Conservation (phyloP, 2,329 filamentous ascomycete genomes). For the Neofusicoccum kwambonambiense region DNA sequence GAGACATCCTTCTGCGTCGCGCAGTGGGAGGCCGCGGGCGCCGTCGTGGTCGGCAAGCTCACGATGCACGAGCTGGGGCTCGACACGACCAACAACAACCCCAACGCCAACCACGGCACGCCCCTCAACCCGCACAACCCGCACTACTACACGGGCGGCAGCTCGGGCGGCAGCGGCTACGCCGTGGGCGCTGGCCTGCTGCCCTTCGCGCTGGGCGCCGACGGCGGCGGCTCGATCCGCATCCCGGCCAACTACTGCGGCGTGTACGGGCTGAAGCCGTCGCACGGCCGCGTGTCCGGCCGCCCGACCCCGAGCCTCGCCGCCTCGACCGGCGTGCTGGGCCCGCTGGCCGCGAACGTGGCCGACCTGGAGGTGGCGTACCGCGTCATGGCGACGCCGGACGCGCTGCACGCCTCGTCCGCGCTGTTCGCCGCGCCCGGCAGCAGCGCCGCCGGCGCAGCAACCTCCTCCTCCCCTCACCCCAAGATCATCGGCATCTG, state of each 20-base stretch:
- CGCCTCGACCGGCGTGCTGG: conserved; percentile 64
- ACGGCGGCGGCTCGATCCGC: conserved; percentile 73
- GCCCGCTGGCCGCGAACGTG: conserved; percentile 74
- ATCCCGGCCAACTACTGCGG: conserved; percentile 76
- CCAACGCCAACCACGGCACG: conserved; percentile 73
- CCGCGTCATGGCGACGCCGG: conserved; percentile 71
- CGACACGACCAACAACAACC: conserved; percentile 72
- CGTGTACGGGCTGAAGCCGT: conserved; percentile 77
- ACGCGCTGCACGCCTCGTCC: conserved; percentile 62
- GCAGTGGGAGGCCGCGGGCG: conserved; percentile 72
- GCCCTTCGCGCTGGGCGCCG: conserved; percentile 69
- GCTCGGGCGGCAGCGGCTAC: conserved; percentile 74
- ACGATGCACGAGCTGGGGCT: conserved; percentile 68
- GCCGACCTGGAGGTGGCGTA: conserved; percentile 81
- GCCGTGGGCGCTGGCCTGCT: conserved; percentile 68
- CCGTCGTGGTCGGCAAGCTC: conserved; percentile 71
- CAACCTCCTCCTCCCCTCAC: not conserved
- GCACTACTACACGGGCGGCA: conserved; percentile 76
- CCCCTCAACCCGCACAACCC: conserved; percentile 73
- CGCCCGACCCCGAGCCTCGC: conserved; percentile 60
- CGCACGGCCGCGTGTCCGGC: conserved; percentile 65
- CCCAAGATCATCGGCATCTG: conserved; percentile 69
- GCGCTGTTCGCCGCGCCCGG: conserved; percentile 59
- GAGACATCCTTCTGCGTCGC: conserved; percentile 68
- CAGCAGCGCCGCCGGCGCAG: too few relatives aligned